Percentiles rank a stretch among this genome's conserved stretches.
These are phyloP conservation scores for Bretziella fagacearum DNA, from an alignment of 2,329 filamentous ascomycete genomes.

Conservation along the genomic window DNA sequence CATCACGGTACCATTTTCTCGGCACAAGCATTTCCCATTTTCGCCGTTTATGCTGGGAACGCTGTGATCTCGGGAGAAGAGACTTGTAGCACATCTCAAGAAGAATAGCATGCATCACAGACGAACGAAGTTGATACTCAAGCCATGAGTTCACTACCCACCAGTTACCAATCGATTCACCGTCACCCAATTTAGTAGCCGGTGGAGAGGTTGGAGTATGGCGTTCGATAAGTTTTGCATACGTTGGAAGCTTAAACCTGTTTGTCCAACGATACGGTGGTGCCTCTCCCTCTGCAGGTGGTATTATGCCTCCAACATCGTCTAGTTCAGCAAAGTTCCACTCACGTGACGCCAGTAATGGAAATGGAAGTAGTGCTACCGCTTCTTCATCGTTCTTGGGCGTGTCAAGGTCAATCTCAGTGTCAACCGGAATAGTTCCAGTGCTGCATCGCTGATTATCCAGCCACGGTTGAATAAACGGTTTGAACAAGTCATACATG, in stretches of 20 bases:
- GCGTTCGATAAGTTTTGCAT: background rate
- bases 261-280: background rate
- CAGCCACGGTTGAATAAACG: conserved; percentile 1
- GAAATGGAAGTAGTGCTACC: background rate
- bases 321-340: background rate
- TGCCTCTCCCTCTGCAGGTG: background rate
- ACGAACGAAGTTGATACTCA: conserved; percentile 9
- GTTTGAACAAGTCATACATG: conserved; percentile 1
- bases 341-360: conserved; percentile 7
- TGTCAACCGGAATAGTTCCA: background rate
- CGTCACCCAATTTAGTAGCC: background rate
- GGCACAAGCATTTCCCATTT: conserved; percentile 29
- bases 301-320: background rate
- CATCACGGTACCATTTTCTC: conserved; percentile 25
- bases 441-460: background rate
- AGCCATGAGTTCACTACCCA: conserved; percentile 1
- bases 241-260: background rate
- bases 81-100: background rate
- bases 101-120: conserved; percentile 1
- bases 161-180: conserved; percentile 6
- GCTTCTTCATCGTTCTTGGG: background rate
- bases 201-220: background rate
- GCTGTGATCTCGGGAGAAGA: background rate
- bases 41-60: conserved; percentile 1
- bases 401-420: background rate